Percentiles rank a stretch among this genome's conserved stretches.
Conservation (phyloP, 805 yeast genomes). For the Schizosaccharomyces lindneri region DNA sequence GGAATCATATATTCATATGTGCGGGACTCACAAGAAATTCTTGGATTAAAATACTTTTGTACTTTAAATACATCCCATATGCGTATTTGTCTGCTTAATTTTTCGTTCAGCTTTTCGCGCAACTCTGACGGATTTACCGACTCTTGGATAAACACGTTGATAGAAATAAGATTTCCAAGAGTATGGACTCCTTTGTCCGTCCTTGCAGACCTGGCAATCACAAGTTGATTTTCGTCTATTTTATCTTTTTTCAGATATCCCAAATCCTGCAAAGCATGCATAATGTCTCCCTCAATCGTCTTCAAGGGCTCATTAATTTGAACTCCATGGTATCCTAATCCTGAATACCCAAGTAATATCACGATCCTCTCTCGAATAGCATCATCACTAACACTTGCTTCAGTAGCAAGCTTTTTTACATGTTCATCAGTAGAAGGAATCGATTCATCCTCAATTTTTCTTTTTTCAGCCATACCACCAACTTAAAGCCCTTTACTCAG, state of each 20-base stretch:
- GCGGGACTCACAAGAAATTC: conserved; percentile 88
- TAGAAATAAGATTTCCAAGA: conserved; percentile 77
- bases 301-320: conserved; percentile 69
- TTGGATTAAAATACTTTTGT: conserved; percentile 77
- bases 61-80: conserved; percentile 83
- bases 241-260: conserved; percentile 77
- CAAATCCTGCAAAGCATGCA: conserved; percentile 55
- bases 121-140: conserved; percentile 19
- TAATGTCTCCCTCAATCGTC: conserved; percentile 77
- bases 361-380: conserved; percentile 35
- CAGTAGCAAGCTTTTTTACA: neutral
- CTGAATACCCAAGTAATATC: conserved; percentile 76
- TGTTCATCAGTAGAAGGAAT: neutral
- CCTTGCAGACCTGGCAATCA: conserved; percentile 34
- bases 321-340: conserved; percentile 92
- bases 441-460: neutral
- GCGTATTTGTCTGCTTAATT: conserved; percentile 63
- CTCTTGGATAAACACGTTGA: conserved; percentile 58
- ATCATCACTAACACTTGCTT: neutral
- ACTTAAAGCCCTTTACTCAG: too few relatives aligned
- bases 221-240: conserved; percentile 55
- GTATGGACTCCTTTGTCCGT: conserved; percentile 98
- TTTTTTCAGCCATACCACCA: neutral
- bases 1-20: conserved; percentile 85
- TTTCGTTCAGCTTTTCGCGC: conserved; percentile 42